These are phyloP conservation scores for Trifolium dubium DNA, from an alignment of 306 rosid genomes.

Conservation along the genomic window DNA sequence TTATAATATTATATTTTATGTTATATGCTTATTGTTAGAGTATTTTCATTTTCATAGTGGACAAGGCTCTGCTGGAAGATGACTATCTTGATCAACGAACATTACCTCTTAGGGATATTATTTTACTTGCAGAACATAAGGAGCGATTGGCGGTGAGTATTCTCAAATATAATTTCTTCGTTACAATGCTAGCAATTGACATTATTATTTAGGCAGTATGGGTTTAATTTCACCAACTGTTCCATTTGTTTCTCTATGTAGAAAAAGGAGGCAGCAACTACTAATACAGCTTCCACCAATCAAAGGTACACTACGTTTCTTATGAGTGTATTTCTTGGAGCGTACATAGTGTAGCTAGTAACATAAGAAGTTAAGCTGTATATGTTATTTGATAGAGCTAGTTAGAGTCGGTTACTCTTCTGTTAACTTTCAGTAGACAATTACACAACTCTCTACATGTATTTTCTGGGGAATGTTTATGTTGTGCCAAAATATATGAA, in stretches of 20 bases:
- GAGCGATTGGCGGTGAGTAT: constrained; percentile 69
- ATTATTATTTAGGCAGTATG: constrained; percentile 1
- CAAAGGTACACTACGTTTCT: constrained; percentile 63
- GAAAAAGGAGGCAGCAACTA: constrained; percentile 71
- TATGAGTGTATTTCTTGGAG: background rate
- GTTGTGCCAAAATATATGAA: constrained; percentile 1
- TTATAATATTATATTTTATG: background rate
- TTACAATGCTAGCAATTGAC: constrained; percentile 1
- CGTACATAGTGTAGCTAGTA: background rate
- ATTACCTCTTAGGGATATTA: constrained; percentile 67
- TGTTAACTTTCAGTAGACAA: constrained; percentile 1
- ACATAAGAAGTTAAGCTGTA: background rate
- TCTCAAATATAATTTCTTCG: constrained; percentile 30
- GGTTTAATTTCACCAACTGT: constrained; percentile 31
- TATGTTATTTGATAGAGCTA: background rate
- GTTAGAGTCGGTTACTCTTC: background rate
- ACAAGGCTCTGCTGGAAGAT: constrained; percentile 80
- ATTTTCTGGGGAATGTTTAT: background rate
- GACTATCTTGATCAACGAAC: constrained; percentile 70
- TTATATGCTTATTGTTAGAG: constrained; percentile 38
- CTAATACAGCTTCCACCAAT: constrained; percentile 47
- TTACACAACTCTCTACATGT: background rate
- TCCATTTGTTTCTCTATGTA: constrained; percentile 47
- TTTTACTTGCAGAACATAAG: constrained; percentile 69
- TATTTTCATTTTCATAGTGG: constrained; percentile 54